Percentiles rank a stretch among this genome's conserved stretches.
These are phyloP conservation scores for Penicillium griseofulvum DNA, from an alignment of 2,329 filamentous ascomycete genomes.

Conservation along the genomic window DNA sequence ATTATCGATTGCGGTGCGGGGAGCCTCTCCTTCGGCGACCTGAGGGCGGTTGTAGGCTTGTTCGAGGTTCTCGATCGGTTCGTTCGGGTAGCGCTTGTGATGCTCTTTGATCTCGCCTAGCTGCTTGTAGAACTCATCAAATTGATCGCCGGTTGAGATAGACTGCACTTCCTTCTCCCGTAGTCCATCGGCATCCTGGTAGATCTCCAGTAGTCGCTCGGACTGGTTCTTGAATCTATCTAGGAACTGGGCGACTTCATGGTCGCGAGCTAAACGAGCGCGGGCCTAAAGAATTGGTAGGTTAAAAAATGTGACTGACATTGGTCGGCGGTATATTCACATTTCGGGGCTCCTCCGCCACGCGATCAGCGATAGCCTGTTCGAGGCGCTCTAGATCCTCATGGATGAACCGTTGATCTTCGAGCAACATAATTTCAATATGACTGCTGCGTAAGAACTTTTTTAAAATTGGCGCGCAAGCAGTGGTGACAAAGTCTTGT, in stretches of 20 bases:
- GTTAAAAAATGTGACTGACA: conserved; percentile 18
- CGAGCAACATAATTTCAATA: conserved; percentile 65
- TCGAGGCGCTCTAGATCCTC: conserved; percentile 96
- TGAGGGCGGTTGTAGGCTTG: conserved; percentile 76
- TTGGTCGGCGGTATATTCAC: conserved; percentile 51
- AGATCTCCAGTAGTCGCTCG: conserved; percentile 73
- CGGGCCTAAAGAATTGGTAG: conserved; percentile 64
- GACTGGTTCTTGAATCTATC: conserved; percentile 86
- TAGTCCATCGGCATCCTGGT: conserved; percentile 71
- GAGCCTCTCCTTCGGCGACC: conserved; percentile 62
- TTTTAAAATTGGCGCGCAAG: conserved; percentile 1
- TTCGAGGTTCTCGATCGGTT: conserved; percentile 93
- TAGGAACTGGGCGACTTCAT: conserved; percentile 84
- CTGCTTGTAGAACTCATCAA: conserved; percentile 89
- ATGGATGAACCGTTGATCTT: conserved; percentile 90
- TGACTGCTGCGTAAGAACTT: background rate
- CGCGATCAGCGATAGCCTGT: conserved; percentile 85
- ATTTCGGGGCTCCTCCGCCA: conserved; percentile 83
- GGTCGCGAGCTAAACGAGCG: conserved; percentile 83
- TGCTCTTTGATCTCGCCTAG: conserved; percentile 78
- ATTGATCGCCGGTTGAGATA: conserved; percentile 79
- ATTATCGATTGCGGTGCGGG: conserved; percentile 71
- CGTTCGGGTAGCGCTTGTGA: conserved; percentile 87
- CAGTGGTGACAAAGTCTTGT: conserved; percentile 2
- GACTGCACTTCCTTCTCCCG: conserved; percentile 77